Evolutionary conservation across 805 yeast species (phyloP), one percentile per base, ranked within the genome.

Genomic region (Candida pseudofarinosa): DNA sequence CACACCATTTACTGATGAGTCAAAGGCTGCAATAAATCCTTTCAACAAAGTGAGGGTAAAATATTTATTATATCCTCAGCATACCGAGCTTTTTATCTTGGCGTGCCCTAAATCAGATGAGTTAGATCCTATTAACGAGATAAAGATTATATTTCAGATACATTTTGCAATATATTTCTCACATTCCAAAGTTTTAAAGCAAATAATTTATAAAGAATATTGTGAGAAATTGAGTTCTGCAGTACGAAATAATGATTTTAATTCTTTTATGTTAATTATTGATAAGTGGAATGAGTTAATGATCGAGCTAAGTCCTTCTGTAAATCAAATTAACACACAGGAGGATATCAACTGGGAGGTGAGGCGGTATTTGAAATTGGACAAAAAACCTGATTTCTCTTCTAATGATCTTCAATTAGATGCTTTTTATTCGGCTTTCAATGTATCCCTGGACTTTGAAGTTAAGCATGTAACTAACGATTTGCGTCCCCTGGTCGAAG

Each of bases 41-140:
- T 33, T 50, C 12, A 67, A 66, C 43, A 56, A 49, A 18, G 47
- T 70, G 2, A 56, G 60, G 32, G 45, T 70, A 0, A 49, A 74
- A 33, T 63, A 62, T 46, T 51, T 70, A 10, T 44, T 72, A 55
- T 52, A 65, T 43, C 79, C 81, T 1, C 62, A 67, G 34, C 74
- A 78, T 46, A 58, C 58, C 26, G 87, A 81, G 50, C 64, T 66
- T 33, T 81, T 74, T 47, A 46, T 70, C 6, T 58, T 81, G 31
- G 74, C 75, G 3, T 59, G 63, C 13, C 78, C 83, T 4, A 78
- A 76, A 46, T 72, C 73, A 46, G 77, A 78, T 41, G 81, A 76
- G 45, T 67, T 80, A 33, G 81, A 82, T 53, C 87, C 89, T 3
- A 63, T 81, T 37, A 74, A 69, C 39, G 91, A 85, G 51, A 70